Base-by-base conservation (phyloP, 1,284 basidiomycete species). In the Ceratobasidium sp. region DNA sequence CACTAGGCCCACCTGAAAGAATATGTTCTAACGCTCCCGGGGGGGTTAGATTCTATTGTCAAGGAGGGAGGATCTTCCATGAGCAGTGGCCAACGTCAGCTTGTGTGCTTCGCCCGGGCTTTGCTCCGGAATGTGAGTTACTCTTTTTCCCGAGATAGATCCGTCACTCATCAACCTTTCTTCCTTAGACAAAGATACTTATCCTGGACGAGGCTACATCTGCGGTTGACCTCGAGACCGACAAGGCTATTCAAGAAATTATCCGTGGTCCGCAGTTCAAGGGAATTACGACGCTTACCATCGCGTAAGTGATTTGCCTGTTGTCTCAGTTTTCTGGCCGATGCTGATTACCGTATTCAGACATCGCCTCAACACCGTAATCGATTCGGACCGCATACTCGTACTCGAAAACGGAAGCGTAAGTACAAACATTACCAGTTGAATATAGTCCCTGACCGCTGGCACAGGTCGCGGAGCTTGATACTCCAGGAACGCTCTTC, bases 171-270 rank as follows among this genome's bases (percentile, higher is more conserved):
- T 74, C 70, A 54, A 65, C 41, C 65, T 55, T 48, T 52, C 10
- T 16, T 79, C n/a, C 23, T 20, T 78, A 91, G 89, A 91, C 93
- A 14, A 96, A 93, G 85, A 93, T 98, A 54, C 87, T 98, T 1
- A 94, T 98, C 1, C 88, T 98, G 20, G 96, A 98, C 83, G 96
- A 98, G 89, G 94, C 93, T 89, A 94, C 93, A 12, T 93, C 91
- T 30, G 93, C 93, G 18, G 94, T 98, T 75, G 96, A 97, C 83
- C 87, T 97, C 52, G 94, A 97, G 83, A 98, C 96, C 2, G 96
- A 98, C 84, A 89, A 89, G 70, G 92, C 93, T 30, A 92, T 96
- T 79, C 95, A 96, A 86, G 90, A 90, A 7, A 94, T 95, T 79
- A 94, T 96, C 62, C 88, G 90, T 23, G 92, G 92, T 12, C 89